Base-by-base conservation (phyloP, 305 asterid species). In the Ajuga reptans region DNA sequence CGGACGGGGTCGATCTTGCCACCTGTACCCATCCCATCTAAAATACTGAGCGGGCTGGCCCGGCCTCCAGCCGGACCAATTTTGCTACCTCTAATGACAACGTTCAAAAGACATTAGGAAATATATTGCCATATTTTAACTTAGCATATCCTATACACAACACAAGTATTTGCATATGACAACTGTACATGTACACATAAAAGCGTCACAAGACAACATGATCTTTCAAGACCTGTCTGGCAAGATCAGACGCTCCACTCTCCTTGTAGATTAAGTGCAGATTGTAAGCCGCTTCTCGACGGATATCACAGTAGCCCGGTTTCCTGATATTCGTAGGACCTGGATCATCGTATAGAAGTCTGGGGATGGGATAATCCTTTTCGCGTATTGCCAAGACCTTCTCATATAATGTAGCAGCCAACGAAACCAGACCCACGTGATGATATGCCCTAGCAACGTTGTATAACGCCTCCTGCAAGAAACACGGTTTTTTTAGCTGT, bases 361-460 rank as follows among this genome's bases (percentile, higher is more conserved):
- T 79, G 1, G 95, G 95, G 71, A 87, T 74, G 37, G 95, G 91
- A 67, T 51, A 80, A 64, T 92, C 98, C 64, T 78, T 78, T 69
- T 74, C 85, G 11, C 64, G 80, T 62, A 80, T 76, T 3, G 82
- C 81, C 68, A 90, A 77, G 62, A 85, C 95, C 87, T 83, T 88
- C 58, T 88, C 96, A 42, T 92, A 92, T 57, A 81, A 85, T 16
- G 72, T 75, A 56, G 82, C 85, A 49, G 96, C 97, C 78, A 86
- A 75, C 62, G 95, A 66, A 67, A 90, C 84, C 10, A 90, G 83
- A 66, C 95, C 97, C 2, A 90, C 87, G 10, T 90, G 98, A 74
- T 92, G 98, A 69, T 81, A 92, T 5, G 95, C 97, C 65, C 97
- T 84, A 18, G 86, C 97, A 15, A 92, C 78, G 84, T 90, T 92